Evolutionary conservation across 352 stramenopile species (phyloP).

Genomic region (Salisapilia sapeloensis): DNA sequence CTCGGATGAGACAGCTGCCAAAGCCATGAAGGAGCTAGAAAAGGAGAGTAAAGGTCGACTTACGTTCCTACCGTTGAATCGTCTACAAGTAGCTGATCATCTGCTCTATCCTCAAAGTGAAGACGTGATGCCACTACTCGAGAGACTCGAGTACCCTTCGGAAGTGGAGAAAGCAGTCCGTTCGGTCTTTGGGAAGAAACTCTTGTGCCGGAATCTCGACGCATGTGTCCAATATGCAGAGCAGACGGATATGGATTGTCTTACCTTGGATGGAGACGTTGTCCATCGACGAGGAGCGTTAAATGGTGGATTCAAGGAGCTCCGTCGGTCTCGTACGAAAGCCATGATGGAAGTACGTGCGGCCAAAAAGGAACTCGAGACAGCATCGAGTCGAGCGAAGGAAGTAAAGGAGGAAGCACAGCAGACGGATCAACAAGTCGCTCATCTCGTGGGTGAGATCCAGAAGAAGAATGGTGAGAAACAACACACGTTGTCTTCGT

Average conservation of each 20-base stretch:
- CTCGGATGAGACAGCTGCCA: conserved; percentile 90
- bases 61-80: conserved; percentile 93
- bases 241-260: conserved; percentile 90
- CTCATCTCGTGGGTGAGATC: conserved; percentile 63
- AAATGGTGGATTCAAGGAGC: conserved; percentile 93
- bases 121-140: conserved; percentile 67
- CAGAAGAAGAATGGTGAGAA: conserved; percentile 72
- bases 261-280: conserved; percentile 97
- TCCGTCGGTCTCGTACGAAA: conserved; percentile 44
- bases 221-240: conserved; percentile 64
- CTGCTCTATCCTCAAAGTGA: conserved; percentile 58
- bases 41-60: conserved; percentile 88
- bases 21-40: conserved; percentile 91
- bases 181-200: conserved; percentile 93
- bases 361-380: conserved; percentile 57
- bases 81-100: conserved; percentile 79
- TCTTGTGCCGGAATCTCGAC: conserved; percentile 91
- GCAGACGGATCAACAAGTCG: conserved; percentile 81
- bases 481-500: conserved; percentile 43
- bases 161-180: conserved; percentile 87
- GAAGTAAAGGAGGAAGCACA: conserved; percentile 81
- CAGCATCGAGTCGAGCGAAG: conserved; percentile 48
- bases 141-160: conserved; percentile 69
- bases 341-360: conserved; percentile 75
- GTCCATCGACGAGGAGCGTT: conserved; percentile 93